Conservation (phyloP, 768 basidiomycete genomes). For the Amanita thiersii region DNA sequence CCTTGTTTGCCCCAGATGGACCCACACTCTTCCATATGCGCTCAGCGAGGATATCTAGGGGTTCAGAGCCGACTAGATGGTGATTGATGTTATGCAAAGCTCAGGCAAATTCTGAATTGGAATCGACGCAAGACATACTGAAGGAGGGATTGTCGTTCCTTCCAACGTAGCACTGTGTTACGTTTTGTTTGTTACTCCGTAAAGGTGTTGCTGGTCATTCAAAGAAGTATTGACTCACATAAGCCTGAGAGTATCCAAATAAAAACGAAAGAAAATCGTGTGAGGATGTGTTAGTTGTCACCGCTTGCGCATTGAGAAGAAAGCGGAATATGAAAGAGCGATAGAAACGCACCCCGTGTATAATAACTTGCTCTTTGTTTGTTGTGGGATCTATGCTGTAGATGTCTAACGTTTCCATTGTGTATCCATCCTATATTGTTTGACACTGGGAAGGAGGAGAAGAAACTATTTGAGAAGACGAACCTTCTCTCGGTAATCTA, state of each 20-base stretch:
- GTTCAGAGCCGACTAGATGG: constrained; percentile 73
- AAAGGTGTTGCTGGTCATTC: not conserved
- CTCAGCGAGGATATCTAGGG: constrained; percentile 56
- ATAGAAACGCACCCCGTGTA: constrained; percentile 37
- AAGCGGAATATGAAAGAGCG: not conserved
- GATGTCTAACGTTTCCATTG: constrained; percentile 69
- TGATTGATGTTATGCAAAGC: not conserved
- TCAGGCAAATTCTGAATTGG: not conserved
- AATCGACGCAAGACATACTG: constrained; percentile 33
- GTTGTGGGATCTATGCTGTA: constrained; percentile 43
- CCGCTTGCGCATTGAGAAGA: not conserved
- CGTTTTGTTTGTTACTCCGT: not conserved
- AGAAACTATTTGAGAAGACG: not conserved
- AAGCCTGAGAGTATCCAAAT: constrained; percentile 30
- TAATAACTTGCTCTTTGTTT: constrained; percentile 45
- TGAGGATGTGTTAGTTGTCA: not conserved
- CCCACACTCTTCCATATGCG: constrained; percentile 71
- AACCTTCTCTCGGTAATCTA: constrained; percentile 85
- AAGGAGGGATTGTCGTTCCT: constrained; percentile 84
- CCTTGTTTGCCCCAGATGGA: constrained; percentile 90
- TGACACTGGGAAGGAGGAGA: not conserved
- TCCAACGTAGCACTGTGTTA: constrained; percentile 74
- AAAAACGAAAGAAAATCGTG: constrained; percentile 6
- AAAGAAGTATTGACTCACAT: constrained; percentile 25
- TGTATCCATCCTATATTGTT: constrained; percentile 76